phyloP scores from a whole-genome alignment of 768 basidiomycete genomes.

The Albatrellus ellisii region DNA sequence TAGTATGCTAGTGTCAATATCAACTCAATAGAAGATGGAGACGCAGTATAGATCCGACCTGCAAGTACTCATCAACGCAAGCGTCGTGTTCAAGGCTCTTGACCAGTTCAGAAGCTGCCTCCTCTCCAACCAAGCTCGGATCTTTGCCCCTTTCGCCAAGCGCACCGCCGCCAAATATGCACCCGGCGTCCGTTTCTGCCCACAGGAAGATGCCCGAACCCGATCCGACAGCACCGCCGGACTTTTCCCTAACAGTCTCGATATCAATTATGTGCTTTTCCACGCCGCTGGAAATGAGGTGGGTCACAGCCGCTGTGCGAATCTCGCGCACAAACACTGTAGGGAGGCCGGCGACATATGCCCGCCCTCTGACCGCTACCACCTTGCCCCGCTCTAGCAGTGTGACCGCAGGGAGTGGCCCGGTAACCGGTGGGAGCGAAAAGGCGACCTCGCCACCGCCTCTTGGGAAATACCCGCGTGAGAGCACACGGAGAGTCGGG shows the following conservation, averaged over 20 bases:
- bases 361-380: slow-evolving; percentile 35
- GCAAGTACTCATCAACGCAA: slow-evolving; percentile 55
- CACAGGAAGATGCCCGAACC: slow-evolving; percentile 66
- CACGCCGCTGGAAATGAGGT: too few species aligned
- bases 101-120: slow-evolving; percentile 47
- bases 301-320: slow-evolving; percentile 47
- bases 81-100: slow-evolving; percentile 49
- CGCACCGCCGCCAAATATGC: slow-evolving; percentile 56
- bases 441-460: slow-evolving; percentile 55
- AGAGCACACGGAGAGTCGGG: slow-evolving; percentile 32
- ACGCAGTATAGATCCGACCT: slow-evolving; percentile 25
- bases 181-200: slow-evolving; percentile 60
- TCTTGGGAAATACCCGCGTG: slow-evolving; percentile 60
- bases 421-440: slow-evolving; percentile 20
- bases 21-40: neutral
- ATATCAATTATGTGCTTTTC: slow-evolving; percentile 15
- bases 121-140: slow-evolving; percentile 36
- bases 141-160: slow-evolving; percentile 39
- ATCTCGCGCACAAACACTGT: slow-evolving; percentile 39
- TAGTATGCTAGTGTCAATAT: slow-evolving; percentile 13
- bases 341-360: slow-evolving; percentile 61
- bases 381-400: slow-evolving; percentile 47
- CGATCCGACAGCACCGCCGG: slow-evolving; percentile 28
- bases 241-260: slow-evolving; percentile 17
- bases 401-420: slow-evolving; percentile 31